Conservation (phyloP, 176 grass and related monocot genomes). For the Avena sativa region DNA sequence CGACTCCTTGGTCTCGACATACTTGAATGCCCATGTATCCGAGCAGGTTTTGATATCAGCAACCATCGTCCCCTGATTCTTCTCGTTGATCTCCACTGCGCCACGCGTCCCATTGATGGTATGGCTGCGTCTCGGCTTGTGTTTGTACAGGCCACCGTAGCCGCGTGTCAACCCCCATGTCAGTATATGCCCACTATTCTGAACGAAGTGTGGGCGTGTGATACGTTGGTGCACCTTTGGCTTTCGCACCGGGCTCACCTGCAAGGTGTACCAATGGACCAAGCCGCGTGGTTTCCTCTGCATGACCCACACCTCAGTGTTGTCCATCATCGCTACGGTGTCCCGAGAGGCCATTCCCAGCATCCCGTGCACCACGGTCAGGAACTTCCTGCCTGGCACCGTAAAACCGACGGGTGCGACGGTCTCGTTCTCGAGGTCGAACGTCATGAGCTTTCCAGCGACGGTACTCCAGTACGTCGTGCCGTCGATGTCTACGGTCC, state of each 20-base stretch:
- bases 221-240: not conserved
- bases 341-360: not conserved
- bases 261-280: not conserved
- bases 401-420: not conserved
- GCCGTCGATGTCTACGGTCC: not conserved
- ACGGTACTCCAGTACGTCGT: not conserved
- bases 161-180: not conserved
- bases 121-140: not conserved
- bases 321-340: not conserved
- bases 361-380: not conserved
- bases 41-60: not conserved
- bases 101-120: not conserved
- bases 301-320: not conserved
- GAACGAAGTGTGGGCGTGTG: not conserved
- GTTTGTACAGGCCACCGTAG: not conserved
- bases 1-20: not conserved
- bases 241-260: not conserved
- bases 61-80: not conserved
- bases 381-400: not conserved
- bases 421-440: not conserved
- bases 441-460: not conserved
- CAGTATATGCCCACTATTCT: not conserved
- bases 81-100: not conserved
- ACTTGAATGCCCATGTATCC: not conserved
- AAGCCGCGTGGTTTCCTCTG: not conserved